phyloP scores from a whole-genome alignment of 179 eudicot genomes.

The Carnegiea gigantea region DNA sequence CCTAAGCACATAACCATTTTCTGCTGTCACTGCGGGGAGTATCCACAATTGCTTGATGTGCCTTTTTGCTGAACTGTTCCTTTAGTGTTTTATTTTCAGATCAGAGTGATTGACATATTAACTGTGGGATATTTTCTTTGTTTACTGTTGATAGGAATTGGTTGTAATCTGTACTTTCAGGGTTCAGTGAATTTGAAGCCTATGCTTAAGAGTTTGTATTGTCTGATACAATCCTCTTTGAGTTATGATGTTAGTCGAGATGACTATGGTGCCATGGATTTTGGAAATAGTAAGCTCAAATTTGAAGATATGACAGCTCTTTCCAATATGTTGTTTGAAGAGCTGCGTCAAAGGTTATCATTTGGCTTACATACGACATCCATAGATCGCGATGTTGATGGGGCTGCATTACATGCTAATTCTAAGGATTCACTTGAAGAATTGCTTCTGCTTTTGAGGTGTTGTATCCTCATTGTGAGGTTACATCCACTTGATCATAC shows the following conservation, averaged over 20 bases:
- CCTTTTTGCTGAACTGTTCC: neutral
- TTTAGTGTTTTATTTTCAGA: neutral
- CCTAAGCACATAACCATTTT: neutral
- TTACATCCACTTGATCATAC: slow-evolving; percentile 38
- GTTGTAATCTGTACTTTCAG: slow-evolving; percentile 36
- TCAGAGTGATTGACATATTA: neutral
- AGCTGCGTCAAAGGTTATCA: slow-evolving; percentile 40
- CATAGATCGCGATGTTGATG: slow-evolving; percentile 26
- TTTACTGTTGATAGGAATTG: neutral
- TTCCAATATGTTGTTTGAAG: slow-evolving; percentile 41
- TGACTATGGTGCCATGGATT: neutral
- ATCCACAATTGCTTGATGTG: neutral
- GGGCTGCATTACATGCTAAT: slow-evolving; percentile 22
- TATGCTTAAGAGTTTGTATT: slow-evolving; percentile 50
- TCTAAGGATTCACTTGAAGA: slow-evolving; percentile 36
- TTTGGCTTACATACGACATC: slow-evolving; percentile 24
- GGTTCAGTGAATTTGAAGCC: slow-evolving; percentile 37
- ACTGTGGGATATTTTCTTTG: neutral
- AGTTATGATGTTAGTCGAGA: slow-evolving; percentile 29
- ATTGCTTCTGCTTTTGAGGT: slow-evolving; percentile 55
- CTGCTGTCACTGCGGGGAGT: neutral
- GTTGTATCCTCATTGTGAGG: slow-evolving; percentile 49
- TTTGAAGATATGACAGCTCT: slow-evolving; percentile 37
- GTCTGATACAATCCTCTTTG: slow-evolving; percentile 37
- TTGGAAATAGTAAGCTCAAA: slow-evolving; percentile 14